Base-by-base conservation (phyloP, 352 stramenopile species). In the Globisporangium okanoganense region DNA sequence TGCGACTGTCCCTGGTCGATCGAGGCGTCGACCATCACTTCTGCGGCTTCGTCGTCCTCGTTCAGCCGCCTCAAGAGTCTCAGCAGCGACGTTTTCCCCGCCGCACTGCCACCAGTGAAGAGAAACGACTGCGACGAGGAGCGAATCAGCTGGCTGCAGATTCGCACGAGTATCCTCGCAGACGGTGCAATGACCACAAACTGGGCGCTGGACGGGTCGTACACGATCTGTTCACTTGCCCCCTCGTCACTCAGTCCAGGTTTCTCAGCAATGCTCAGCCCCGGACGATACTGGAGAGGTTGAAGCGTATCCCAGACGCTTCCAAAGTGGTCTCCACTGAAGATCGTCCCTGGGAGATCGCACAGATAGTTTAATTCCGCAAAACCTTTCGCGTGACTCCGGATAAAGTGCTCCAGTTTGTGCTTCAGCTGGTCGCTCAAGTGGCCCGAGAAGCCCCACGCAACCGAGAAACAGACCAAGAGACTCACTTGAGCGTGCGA, bases 401-500 rank as follows among this genome's bases (percentile, higher is more conserved):
- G 73, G 8, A 88, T 27, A 38, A 71, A 73, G 25, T 70, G 71
- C 31, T 90, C 80, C 13, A 90, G 47, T 25, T 87, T 87, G 24
- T 72, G 62, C 13, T 73, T 72, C 10, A 66, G 56, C 0, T 65
- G 16, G 24, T 85, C 76, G 7, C 31, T 29, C 0, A 87, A 36
- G n/a, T 88, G 80, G 0, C 78, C 76, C 4, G 57, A 31, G 47
- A 85, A 76, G 0, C 76, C 78, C 78, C 76, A 90, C 0, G 83
- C 54, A 2, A 85, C 62, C n/a, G 72, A 63, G 48, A 87, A 88
- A 0, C 64, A 69, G 12, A 77, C 65, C 2, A 87, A 40, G 9
- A 73, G 65, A 2, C 68, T 58, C 9, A 84, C 31, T 45, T 78
- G 65, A 0, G 62, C 14, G 1, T 60, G 58, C 1, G 73, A 58